phyloP scores from a whole-genome alignment of 2,329 filamentous ascomycete genomes.

The Dactylellina drechsleri region DNA sequence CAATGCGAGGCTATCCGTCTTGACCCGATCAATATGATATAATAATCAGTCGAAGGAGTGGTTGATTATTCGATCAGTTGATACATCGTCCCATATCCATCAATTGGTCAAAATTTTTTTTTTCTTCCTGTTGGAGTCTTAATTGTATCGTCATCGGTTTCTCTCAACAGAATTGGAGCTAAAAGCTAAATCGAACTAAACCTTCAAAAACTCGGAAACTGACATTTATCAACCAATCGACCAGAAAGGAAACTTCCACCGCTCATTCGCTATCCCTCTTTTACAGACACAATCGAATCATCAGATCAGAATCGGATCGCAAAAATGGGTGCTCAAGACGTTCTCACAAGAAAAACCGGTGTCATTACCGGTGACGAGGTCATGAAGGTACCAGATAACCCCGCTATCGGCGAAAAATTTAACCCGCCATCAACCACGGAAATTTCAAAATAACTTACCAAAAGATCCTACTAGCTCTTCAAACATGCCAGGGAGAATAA shows the following conservation, averaged over 20 bases:
- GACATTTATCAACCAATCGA: too few species aligned
- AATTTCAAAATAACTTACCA: slow-evolving; percentile 41
- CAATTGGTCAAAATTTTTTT: too few species aligned
- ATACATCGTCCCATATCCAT: too few species aligned
- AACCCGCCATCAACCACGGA: slow-evolving; percentile 15
- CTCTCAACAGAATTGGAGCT: too few species aligned
- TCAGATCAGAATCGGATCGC: slow-evolving; percentile 6
- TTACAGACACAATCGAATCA: neutral
- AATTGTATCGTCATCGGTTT: too few species aligned
- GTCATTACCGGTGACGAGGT: slow-evolving; percentile 76
- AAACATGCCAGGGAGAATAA: slow-evolving; percentile 87
- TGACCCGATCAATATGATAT: slow-evolving; percentile 1
- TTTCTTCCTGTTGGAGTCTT: too few species aligned
- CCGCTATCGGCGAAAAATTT: slow-evolving; percentile 31
- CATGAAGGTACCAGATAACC: slow-evolving; percentile 60
- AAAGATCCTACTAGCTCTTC: slow-evolving; percentile 70
- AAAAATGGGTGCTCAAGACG: slow-evolving; percentile 65
- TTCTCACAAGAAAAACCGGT: slow-evolving; percentile 72
- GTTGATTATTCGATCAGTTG: slow-evolving; percentile 1
- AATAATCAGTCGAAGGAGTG: neutral
- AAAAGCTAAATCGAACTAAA: too few species aligned
- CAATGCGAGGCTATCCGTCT: neutral
- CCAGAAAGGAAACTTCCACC: neutral
- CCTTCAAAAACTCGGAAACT: too few species aligned
- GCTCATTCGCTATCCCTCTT: slow-evolving; percentile 8